phyloP scores from a whole-genome alignment of 2,329 filamentous ascomycete species.

The Exophiala oligosperma region DNA sequence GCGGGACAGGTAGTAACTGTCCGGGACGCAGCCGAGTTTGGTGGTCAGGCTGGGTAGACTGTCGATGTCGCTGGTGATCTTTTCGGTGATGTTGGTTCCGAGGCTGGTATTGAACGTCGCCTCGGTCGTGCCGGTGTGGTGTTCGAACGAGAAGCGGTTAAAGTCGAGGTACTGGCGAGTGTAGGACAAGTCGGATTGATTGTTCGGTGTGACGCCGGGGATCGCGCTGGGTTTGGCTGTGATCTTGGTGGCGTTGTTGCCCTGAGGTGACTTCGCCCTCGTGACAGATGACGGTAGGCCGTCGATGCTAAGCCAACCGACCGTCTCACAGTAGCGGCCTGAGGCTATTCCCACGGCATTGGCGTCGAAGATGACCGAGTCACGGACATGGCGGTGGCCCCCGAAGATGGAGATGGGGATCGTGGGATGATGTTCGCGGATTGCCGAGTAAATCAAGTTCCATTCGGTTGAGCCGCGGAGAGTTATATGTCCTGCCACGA shows the following conservation, averaged over 20 bases:
- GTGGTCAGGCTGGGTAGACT: constrained; percentile 54
- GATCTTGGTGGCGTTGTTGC: constrained; percentile 18
- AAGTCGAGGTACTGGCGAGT: constrained; percentile 67
- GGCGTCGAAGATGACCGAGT: constrained; percentile 65
- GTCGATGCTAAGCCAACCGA: constrained; percentile 66
- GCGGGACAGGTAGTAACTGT: constrained; percentile 60
- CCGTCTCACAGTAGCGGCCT: constrained; percentile 67
- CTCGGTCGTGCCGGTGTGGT: constrained; percentile 57
- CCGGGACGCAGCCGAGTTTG: constrained; percentile 61
- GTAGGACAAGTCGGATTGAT: constrained; percentile 46
- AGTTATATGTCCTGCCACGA: constrained; percentile 66
- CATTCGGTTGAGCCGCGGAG: constrained; percentile 49
- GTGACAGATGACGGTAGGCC: constrained; percentile 51
- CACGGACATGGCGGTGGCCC: constrained; percentile 64
- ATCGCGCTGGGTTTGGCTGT: constrained; percentile 15
- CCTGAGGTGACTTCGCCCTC: constrained; percentile 23
- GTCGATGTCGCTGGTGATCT: constrained; percentile 53
- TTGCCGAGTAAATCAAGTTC: constrained; percentile 56
- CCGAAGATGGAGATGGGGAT: constrained; percentile 66
- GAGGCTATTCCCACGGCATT: constrained; percentile 62
- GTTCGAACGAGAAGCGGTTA: constrained; percentile 66
- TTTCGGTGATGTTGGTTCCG: constrained; percentile 48
- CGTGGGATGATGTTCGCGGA: constrained; percentile 56
- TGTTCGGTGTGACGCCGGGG: constrained; percentile 30
- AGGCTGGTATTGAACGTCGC: constrained; percentile 50